Evolutionary conservation across 345 rosid species (phyloP), one percentile per base, ranked within the genome.

Genomic region (Psidium friedrichsthalianum): DNA sequence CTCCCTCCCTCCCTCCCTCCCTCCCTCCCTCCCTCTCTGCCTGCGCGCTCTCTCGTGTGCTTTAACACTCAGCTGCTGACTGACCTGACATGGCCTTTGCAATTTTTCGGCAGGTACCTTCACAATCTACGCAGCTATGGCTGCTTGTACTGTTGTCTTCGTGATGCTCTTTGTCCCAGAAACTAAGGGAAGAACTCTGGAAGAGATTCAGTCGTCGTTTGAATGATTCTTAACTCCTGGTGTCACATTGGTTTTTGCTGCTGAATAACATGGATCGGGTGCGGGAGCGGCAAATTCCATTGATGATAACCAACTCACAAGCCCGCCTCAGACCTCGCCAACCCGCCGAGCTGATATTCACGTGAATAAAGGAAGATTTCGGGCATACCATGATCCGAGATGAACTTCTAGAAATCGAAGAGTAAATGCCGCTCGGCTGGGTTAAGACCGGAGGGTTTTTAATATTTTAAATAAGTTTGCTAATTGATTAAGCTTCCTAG

Each of bases 151-250:
- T 11, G 80, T 91, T 74, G 91, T 80, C 47, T 95, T 95, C 85
- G 91, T 88, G 83, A 20, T 83, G 5, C 56, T 91, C 5, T 92
- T 90, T 91, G 96, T 95, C 64, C 96, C 98, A 3, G 95, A 95
- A 88, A 95, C 98, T 14, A 93, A 91, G 89, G 96, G 98, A 69
- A 90, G 95, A 87, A 91, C 92, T 51, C 88, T 95, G 69, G 95
- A 95, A 86, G 98, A 95, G 84, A 95, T 95, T 83, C 98, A 95
- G 80, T 88, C 89, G 16, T 95, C 98, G 81, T 92, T 93, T 87
- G 88, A 94, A 91, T 95, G 86, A 93, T 32, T 32, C 78, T 18
- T 64, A 44, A 24, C 78, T 8, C 78, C 78, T 16, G 78, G 44
- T 1, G 24, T 32, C 24, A 8, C 44, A 2, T 36, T 64, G 44